phyloP scores from a whole-genome alignment of 2,329 filamentous ascomycete species.

The Exserohilum rostratum region DNA sequence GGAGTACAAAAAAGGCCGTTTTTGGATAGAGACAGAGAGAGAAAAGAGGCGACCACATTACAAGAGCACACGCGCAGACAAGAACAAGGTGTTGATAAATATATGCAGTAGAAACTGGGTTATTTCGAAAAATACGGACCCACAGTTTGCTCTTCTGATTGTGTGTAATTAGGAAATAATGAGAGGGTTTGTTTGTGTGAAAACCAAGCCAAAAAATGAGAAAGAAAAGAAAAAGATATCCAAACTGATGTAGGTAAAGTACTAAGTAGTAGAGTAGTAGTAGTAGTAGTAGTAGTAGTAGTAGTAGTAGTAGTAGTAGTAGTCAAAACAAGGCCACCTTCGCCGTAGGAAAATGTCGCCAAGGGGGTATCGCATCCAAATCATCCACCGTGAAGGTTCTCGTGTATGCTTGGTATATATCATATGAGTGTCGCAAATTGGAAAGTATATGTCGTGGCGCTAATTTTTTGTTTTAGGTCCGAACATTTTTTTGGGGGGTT shows the following conservation, averaged over 20 bases:
- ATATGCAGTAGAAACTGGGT: not conserved
- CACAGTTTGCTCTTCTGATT: too few species aligned
- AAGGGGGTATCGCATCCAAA: constrained; percentile 28
- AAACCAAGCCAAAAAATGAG: not conserved
- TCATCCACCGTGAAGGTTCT: constrained; percentile 18
- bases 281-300: too few species aligned
- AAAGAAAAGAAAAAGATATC: not conserved
- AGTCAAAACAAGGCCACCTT: constrained; percentile 10
- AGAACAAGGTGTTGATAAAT: not conserved
- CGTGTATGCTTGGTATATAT: constrained; percentile 16
- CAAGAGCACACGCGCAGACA: not conserved
- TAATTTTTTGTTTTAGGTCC: not conserved
- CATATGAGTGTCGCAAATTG: constrained; percentile 2
- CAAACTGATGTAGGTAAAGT: too few species aligned
- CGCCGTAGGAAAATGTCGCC: constrained; percentile 16
- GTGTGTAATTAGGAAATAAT: too few species aligned
- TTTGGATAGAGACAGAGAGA: too few species aligned
- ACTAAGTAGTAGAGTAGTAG: too few species aligned
- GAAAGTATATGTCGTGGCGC: not conserved
- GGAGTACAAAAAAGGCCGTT: not conserved
- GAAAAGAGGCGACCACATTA: too few species aligned
- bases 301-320: too few species aligned
- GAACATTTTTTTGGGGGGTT: not conserved
- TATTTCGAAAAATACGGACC: too few species aligned
- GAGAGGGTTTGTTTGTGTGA: too few species aligned